Evolutionary conservation across 2,329 filamentous ascomycete species (phyloP), one percentile per base, ranked within the genome.

Genomic region (Phoma sp.): DNA sequence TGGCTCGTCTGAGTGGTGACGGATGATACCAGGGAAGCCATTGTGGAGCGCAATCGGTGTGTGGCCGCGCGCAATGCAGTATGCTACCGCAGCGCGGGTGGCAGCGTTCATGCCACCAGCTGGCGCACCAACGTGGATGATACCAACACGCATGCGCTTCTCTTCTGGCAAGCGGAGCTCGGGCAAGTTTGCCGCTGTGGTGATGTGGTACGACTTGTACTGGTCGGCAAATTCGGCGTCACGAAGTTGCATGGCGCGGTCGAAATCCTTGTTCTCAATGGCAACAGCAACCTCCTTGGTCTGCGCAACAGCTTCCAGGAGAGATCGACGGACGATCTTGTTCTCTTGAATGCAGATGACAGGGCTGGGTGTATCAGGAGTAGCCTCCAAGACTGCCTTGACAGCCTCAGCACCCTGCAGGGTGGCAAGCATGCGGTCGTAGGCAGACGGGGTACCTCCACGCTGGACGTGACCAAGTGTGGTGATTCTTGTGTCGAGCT

Each of bases 81-180:
- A 97, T 29, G 92, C 92, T 17, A 97, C 93, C 13, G 91, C 94
- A 27, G 92, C 94, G 64, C 95, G 88, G 19, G 96, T 95, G 37
- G 95, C 95, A 25, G 94, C 93, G 77, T 99, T 99, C 91, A 99
- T 98, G 68, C 95, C 95, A 76, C 95, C 95, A 27, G 95, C 95
- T 7, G 95, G 95, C 12, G 95, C 95, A 69, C 95, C 95, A 22
- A 98, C 93, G 69, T 98, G 96, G 77, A 99, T 91, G 71, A 99
- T 96, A 43, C 92, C 95, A 69, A 99, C 91, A 63, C 87, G 88
- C 91, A 98, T 92, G 64, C 88, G 87, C 90, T 94, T 89, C 47
- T 88, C 83, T 52, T 86, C 80, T 0, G 91, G 87, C 21, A 96
- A 79, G 48, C 85, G 78, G 66, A 89, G 80, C 46, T 85, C 81